Evolutionary conservation across 2,329 filamentous ascomycete species (phyloP).

Genomic region (Corinectria fuckeliana): DNA sequence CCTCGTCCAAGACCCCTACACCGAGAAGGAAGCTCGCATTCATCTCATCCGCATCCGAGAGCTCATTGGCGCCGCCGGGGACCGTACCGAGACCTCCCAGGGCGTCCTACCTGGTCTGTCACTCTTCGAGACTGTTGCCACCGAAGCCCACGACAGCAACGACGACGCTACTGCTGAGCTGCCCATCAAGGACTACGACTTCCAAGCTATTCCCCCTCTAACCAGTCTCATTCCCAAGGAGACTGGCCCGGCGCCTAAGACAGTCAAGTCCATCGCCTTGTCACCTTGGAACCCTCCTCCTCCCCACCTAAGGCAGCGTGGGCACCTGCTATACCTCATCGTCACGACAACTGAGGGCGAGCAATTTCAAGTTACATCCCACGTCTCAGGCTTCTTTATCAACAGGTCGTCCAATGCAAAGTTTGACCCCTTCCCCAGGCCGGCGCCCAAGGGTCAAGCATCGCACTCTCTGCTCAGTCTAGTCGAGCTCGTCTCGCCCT

Average conservation of each 20-base stretch:
- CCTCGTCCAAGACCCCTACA: conserved; percentile 94
- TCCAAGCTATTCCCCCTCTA: conserved; percentile 71
- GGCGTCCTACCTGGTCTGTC: conserved; percentile 86
- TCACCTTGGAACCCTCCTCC: conserved; percentile 98
- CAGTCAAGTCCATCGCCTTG: conserved; percentile 84
- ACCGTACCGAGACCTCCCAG: conserved; percentile 85
- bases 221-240: conserved; percentile 73
- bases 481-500: conserved; percentile 79
- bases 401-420: conserved; percentile 96
- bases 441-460: conserved; percentile 76
- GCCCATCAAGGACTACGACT: conserved; percentile 74
- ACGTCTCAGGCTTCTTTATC: conserved; percentile 94
- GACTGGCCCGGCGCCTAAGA: conserved; percentile 78
- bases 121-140: conserved; percentile 79
- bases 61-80: conserved; percentile 88
- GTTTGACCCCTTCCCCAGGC: conserved; percentile 87
- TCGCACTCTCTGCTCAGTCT: conserved; percentile 88
- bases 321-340: conserved; percentile 89
- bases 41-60: conserved; percentile 91
- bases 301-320: conserved; percentile 86
- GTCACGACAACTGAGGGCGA: conserved; percentile 93
- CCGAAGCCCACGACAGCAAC: conserved; percentile 51
- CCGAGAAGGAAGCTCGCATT: conserved; percentile 96
- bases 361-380: conserved; percentile 90
- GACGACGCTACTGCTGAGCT: conserved; percentile 42